These are phyloP conservation scores for Lolium multiflorum DNA, from an alignment of 176 grass and related monocot genomes.

Conservation along the genomic window DNA sequence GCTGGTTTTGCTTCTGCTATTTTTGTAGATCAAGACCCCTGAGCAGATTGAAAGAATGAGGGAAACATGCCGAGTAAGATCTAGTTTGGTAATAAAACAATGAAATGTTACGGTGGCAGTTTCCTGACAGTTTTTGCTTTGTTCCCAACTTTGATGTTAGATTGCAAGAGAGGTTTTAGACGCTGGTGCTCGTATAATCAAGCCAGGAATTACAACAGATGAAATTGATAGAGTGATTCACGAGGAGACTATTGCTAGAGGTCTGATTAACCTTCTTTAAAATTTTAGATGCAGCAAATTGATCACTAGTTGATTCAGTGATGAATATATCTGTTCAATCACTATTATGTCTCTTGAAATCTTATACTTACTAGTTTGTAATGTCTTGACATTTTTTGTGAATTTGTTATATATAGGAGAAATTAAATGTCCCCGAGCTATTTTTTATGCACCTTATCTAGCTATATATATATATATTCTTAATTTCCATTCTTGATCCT, in stretches of 20 bases:
- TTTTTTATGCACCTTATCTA: slow-evolving; percentile 30
- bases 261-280: slow-evolving; percentile 48
- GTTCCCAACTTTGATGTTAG: slow-evolving; percentile 44
- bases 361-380: slow-evolving; percentile 3
- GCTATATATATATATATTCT: slow-evolving; percentile 10
- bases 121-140: slow-evolving; percentile 27
- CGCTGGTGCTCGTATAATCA: slow-evolving; percentile 83
- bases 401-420: slow-evolving; percentile 6
- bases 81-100: not conserved
- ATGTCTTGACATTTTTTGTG: not conserved
- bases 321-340: slow-evolving; percentile 17
- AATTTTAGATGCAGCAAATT: slow-evolving; percentile 30
- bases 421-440: slow-evolving; percentile 19
- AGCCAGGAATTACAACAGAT: slow-evolving; percentile 95
- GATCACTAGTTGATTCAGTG: slow-evolving; percentile 20
- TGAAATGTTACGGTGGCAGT: slow-evolving; percentile 2
- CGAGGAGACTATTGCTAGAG: slow-evolving; percentile 86
- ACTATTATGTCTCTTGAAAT: not conserved
- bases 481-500: slow-evolving; percentile 45
- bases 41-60: slow-evolving; percentile 95
- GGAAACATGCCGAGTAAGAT: slow-evolving; percentile 93
- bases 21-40: slow-evolving; percentile 86
- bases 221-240: slow-evolving; percentile 99
- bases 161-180: slow-evolving; percentile 98
- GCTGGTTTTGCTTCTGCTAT: slow-evolving; percentile 9